Evolutionary conservation across 768 basidiomycete genomes (phyloP), one percentile per base, ranked within the genome.

Genomic region (Russula ochroleuca): DNA sequence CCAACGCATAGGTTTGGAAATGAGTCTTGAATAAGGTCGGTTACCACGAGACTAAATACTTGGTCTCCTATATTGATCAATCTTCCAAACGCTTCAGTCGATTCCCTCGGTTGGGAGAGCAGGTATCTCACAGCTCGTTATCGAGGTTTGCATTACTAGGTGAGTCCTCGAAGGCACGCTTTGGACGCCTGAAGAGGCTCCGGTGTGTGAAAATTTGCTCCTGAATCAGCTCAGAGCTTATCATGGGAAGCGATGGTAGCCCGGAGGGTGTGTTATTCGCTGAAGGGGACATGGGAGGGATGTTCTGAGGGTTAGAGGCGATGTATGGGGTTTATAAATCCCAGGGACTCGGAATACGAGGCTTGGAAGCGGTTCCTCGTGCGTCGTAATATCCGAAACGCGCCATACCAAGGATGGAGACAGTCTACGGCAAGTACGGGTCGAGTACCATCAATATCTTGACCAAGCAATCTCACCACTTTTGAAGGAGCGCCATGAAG

Each of bases 321-420:
- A 25, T 41, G 47, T 15, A 40, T 47, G 53, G 47, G 38, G 6
- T 33, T 59, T 48, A 51, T 55, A 64, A 59, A 28, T 35, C 47
- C 45, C 15, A 59, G 33, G 52, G 57, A 48, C 51, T 28, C 28
- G n/a, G n/a, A n/a, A n/a, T 57, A 37, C 33, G 31, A 52, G 57
- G 15, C 43, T 57, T n/a, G 43, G 55, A 47, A 31, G 35, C 43
- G 33, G 57, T 63, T 31, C 62, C 31, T 17, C 19, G 38, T 38
- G 49, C 43, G 25, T 38, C 23, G 7, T 45, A 38, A 53, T 40
- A 61, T 38, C 47, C 28, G 38, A 64, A 49, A 35, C 13, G 21
- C 28, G 47, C 63, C 58, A 59, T 64, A 59, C 63, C 52, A 48
- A n/a, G 47, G 58, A 64, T 64, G 37, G 63, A 47, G n/a, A 23